Evolutionary conservation across 2,329 filamentous ascomycete genomes (phyloP).

Genomic region (Exophiala sp.): DNA sequence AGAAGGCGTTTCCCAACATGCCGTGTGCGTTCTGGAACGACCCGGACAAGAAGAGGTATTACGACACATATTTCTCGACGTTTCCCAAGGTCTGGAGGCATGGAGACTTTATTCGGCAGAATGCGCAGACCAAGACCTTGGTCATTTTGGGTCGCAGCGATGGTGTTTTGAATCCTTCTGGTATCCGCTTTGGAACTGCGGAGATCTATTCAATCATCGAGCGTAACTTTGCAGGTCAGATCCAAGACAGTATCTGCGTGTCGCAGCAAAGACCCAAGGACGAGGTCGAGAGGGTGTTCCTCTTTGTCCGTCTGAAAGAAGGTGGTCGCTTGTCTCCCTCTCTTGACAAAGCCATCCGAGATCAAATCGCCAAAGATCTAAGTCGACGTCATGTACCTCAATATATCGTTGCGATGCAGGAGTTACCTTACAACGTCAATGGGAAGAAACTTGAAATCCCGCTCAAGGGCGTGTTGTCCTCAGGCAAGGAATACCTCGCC

Average conservation of each 20-base stretch:
- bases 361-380: conserved; percentile 61
- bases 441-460: conserved; percentile 22
- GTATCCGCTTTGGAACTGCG: conserved; percentile 73
- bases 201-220: conserved; percentile 74
- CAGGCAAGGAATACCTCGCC: not conserved
- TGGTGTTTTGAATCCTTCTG: conserved; percentile 75
- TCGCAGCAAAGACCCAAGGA: not conserved
- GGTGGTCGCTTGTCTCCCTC: not conserved
- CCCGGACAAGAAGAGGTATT: conserved; percentile 53
- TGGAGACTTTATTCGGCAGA: conserved; percentile 70
- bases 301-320: not conserved
- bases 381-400: conserved; percentile 42
- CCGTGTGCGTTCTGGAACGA: conserved; percentile 62
- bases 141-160: conserved; percentile 48
- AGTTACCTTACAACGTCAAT: conserved; percentile 20
- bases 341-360: conserved; percentile 46
- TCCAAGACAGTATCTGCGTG: not conserved
- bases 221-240: not conserved
- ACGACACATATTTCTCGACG: conserved; percentile 29
- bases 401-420: conserved; percentile 11
- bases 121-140: conserved; percentile 60
- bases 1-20: conserved; percentile 69
- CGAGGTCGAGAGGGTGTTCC: not conserved
- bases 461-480: conserved; percentile 8
- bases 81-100: conserved; percentile 65